Evolutionary conservation across 179 eudicot genomes (phyloP).

Genomic region (Corrigiola litoralis): DNA sequence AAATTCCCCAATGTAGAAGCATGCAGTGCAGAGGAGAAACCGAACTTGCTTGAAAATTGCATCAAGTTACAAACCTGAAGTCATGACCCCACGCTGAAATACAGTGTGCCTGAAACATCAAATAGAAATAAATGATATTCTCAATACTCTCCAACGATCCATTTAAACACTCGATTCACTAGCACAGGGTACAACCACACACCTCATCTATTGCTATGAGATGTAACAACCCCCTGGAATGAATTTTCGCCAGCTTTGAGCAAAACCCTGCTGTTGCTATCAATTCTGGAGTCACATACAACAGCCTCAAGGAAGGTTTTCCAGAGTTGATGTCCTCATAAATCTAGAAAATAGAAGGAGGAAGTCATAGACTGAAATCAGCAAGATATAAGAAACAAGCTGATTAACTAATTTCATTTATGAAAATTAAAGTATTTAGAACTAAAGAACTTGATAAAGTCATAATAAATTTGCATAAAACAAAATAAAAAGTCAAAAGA

Average conservation of each 20-base stretch:
- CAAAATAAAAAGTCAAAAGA: no score
- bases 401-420: neutral
- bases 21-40: neutral
- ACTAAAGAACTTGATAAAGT: slow-evolving; percentile 1
- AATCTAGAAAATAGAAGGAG: slow-evolving; percentile 41
- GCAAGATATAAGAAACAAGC: slow-evolving; percentile 1
- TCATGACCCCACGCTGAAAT: slow-evolving; percentile 97
- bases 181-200: slow-evolving; percentile 11
- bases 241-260: slow-evolving; percentile 65
- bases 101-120: slow-evolving; percentile 79
- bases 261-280: slow-evolving; percentile 84
- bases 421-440: no score
- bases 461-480: neutral
- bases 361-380: slow-evolving; percentile 5
- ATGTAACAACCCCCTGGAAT: slow-evolving; percentile 78
- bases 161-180: slow-evolving; percentile 4
- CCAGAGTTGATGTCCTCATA: slow-evolving; percentile 85
- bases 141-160: slow-evolving; percentile 3
- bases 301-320: slow-evolving; percentile 73
- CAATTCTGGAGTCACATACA: slow-evolving; percentile 93
- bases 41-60: neutral
- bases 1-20: neutral
- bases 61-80: slow-evolving; percentile 57
- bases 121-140: slow-evolving; percentile 4
- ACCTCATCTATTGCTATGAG: slow-evolving; percentile 98